These are phyloP conservation scores for Monilinia fructigena DNA, from an alignment of 2,329 filamentous ascomycete genomes.

Conservation along the genomic window DNA sequence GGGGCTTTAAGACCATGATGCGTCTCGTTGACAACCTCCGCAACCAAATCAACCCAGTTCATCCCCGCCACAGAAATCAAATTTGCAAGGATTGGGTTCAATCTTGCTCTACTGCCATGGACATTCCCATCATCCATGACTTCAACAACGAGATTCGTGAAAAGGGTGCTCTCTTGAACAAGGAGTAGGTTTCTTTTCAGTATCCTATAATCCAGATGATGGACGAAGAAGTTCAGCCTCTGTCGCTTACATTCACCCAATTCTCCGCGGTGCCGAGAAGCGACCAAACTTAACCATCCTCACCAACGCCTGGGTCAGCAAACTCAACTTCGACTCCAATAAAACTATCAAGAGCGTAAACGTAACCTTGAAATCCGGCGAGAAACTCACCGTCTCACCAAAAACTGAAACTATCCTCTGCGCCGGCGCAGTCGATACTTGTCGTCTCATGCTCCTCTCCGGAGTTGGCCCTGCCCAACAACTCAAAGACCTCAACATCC, in stretches of 20 bases:
- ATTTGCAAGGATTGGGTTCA: constrained; percentile 88
- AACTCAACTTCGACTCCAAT: constrained; percentile 65
- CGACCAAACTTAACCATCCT: constrained; percentile 81
- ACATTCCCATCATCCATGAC: constrained; percentile 78
- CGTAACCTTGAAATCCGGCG: constrained; percentile 57
- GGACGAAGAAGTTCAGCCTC: constrained; percentile 81
- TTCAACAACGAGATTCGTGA: constrained; percentile 82
- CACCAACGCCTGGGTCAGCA: constrained; percentile 84
- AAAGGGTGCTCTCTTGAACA: constrained; percentile 68
- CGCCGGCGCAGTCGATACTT: constrained; percentile 43
- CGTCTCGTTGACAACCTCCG: constrained; percentile 78
- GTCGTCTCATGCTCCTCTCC: constrained; percentile 44
- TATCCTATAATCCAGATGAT: constrained; percentile 88
- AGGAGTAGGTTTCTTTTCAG: constrained; percentile 85
- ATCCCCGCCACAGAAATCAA: constrained; percentile 82
- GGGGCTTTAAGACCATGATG: constrained; percentile 83
- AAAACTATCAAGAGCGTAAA: constrained; percentile 72
- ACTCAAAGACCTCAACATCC: constrained; percentile 39
- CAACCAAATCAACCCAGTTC: constrained; percentile 88
- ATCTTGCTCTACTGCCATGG: constrained; percentile 73
- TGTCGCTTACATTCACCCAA: constrained; percentile 90
- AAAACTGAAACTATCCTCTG: constrained; percentile 66
- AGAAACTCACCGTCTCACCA: constrained; percentile 56
- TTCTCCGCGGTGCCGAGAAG: constrained; percentile 78
- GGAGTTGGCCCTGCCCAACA: constrained; percentile 41